Evolutionary conservation across 2,329 filamentous ascomycete genomes (phyloP), one percentile per base, ranked within the genome.

Genomic region (Talaromyces sp.): DNA sequence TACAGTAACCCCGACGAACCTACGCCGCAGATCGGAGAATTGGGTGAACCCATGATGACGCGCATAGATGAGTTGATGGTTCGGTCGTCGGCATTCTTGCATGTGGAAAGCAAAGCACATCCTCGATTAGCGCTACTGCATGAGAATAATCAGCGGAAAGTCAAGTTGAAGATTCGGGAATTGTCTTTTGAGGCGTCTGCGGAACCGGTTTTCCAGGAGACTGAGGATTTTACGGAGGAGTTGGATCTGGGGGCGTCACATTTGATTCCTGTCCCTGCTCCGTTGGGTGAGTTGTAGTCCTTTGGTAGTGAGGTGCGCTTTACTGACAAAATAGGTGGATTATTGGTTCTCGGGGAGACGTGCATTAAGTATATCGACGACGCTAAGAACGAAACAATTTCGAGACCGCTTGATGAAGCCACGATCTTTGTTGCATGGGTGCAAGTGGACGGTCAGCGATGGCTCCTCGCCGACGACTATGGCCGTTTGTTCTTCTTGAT

Each of bases 401-500:
- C 88, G 19, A 84, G 88, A 9, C 80, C 83, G 0, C 78, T 97
- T 2, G 82, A 87, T 0, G 88, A 94, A 64, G 86, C 93, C 0
- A 92, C 90, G 2, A 89, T 97, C 41, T 98, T 96, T 70, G 90
- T 95, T n/a, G 88, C 92, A 2, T 99, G 94, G 93, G 90, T 91
- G 67, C 87, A 89, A 71, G 88, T 95, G 60, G 91, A 98, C 72
- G 87, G 88, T 27, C 88, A 90, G 45, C 85, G 90, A 71, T 98
- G 93, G 80, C 82, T 97, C n/a, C 80, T 99, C 2, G 93, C 90
- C 1, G 95, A 99, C 74, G 93, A 97, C 71, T 97, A 95, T 73
- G 94, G 95, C 16, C 86, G 85, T 59, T 77, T 99, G 27, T 93
- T 94, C 73, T 81, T 97, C n/a, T 81, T 99, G 43, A 92, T 92